Percentiles rank a stretch among this genome's conserved stretches.
phyloP scores from a whole-genome alignment of 805 yeast genomes.

The Hanseniaspora osmophila region DNA sequence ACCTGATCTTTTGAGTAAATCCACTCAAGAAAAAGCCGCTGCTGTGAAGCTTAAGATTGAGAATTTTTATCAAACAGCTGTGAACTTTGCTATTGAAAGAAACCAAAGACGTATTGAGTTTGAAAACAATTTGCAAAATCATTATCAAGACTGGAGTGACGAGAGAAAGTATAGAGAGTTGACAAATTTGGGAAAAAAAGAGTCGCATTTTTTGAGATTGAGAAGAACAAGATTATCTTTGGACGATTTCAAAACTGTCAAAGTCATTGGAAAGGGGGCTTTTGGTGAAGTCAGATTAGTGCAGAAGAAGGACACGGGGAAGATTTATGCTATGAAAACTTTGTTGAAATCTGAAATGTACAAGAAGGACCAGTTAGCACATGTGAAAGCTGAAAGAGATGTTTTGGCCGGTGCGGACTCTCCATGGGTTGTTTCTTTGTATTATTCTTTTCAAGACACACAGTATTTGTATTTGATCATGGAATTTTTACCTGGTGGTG shows the following conservation, averaged over 20 bases:
- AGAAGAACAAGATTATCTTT: slow-evolving; percentile 71
- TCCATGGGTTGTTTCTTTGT: slow-evolving; percentile 79
- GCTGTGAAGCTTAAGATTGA: slow-evolving; percentile 72
- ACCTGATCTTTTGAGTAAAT: slow-evolving; percentile 62
- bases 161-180: slow-evolving; percentile 77
- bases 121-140: slow-evolving; percentile 50
- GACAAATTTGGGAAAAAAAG: slow-evolving; percentile 73
- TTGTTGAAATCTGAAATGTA: slow-evolving; percentile 83
- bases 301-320: slow-evolving; percentile 80
- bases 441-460: slow-evolving; percentile 64
- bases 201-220: slow-evolving; percentile 71
- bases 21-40: slow-evolving; percentile 71
- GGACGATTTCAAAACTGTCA: slow-evolving; percentile 78
- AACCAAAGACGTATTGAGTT: slow-evolving; percentile 82
- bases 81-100: slow-evolving; percentile 85
- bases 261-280: slow-evolving; percentile 90
- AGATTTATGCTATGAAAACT: slow-evolving; percentile 90
- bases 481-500: slow-evolving; percentile 92
- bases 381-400: slow-evolving; percentile 91
- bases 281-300: slow-evolving; percentile 94
- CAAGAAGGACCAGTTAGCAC: slow-evolving; percentile 86
- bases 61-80: slow-evolving; percentile 73
- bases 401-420: slow-evolving; percentile 84
- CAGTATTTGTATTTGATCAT: slow-evolving; percentile 70
- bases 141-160: slow-evolving; percentile 57